Base-by-base conservation (phyloP, 345 rosid species). In the Ricinus communis region DNA sequence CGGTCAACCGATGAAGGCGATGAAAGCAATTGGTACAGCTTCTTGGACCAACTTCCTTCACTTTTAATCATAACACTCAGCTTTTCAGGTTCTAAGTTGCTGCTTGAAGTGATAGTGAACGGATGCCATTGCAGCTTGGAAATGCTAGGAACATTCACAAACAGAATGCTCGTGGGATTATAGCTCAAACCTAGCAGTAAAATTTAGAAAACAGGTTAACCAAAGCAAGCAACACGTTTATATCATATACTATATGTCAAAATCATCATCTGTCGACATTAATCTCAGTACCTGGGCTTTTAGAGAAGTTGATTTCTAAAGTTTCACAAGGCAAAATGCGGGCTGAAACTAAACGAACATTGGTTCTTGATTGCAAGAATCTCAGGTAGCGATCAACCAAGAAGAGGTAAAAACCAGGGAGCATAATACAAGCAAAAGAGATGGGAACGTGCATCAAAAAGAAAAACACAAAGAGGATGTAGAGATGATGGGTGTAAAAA, bases 111-210 rank as follows among this genome's bases (percentile, higher is more conserved):
- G 19, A 94, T 68, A 1, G 96, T 90, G 68, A 88, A 94, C 0
- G 98, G 98, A 81, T 94, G 98, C 98, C 98, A 94, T 67, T 94
- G 96, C 68, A 88, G 68, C 82, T 75, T 90, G 5, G 97, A 93
- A 69, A 94, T 79, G 77, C 81, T 71, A 0, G 97, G 92, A 53
- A 94, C 87, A 68, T 87, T 94, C 22, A 94, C 30, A 78, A 88
- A 90, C 81, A 90, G 2, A 65, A 84, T 79, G 82, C 97, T 91
- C 0, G 93, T 85, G 1, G 97, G 83, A 70, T 51, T 86, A 72
- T 91, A 91, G 21, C 38, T 78, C 85, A 91, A 82, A 66, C 85
- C 98, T 93, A 58, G 22, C 54, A 16, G 41, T 5, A 25, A 9
- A 54, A 9, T 9, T 21, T 9, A 54, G 30, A 54, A 54, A 9